Evolutionary conservation across 805 yeast species (phyloP).

Genomic region (Saccharomycopsis schoenii): DNA sequence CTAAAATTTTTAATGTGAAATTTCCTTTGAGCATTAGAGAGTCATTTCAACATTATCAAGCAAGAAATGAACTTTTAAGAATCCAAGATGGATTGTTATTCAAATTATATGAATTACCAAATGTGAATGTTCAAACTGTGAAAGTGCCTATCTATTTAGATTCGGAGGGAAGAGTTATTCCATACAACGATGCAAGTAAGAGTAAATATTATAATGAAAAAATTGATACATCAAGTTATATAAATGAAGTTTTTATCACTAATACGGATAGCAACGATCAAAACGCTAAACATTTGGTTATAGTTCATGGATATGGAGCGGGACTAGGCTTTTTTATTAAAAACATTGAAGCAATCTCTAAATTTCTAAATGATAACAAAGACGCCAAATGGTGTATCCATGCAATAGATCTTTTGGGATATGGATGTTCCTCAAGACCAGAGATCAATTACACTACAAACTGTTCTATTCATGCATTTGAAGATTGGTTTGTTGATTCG

Average conservation of each 20-base stretch:
- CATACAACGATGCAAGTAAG: conserved; percentile 25
- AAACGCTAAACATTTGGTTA: conserved; percentile 42
- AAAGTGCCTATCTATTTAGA: conserved; percentile 25
- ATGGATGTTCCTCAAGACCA: conserved; percentile 83
- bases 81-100: conserved; percentile 39
- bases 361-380: conserved; percentile 16
- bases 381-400: conserved; percentile 60
- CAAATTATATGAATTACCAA: conserved; percentile 33
- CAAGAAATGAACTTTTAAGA: conserved; percentile 29
- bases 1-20: conserved; percentile 11
- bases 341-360: conserved; percentile 50
- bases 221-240: conserved; percentile 25
- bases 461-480: conserved; percentile 21
- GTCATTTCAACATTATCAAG: conserved; percentile 43
- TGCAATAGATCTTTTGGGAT: conserved; percentile 82
- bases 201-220: no score
- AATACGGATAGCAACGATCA: conserved; percentile 31
- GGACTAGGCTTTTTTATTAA: conserved; percentile 78
- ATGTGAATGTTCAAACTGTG: conserved; percentile 27
- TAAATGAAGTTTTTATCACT: conserved; percentile 68
- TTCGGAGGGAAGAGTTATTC: conserved; percentile 24
- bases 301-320: conserved; percentile 94
- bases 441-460: conserved; percentile 30
- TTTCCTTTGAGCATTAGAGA: conserved; percentile 50
- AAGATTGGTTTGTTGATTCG: conserved; percentile 40